Conservation (phyloP, 2,329 filamentous ascomycete genomes). For the Volutella citrinella region DNA sequence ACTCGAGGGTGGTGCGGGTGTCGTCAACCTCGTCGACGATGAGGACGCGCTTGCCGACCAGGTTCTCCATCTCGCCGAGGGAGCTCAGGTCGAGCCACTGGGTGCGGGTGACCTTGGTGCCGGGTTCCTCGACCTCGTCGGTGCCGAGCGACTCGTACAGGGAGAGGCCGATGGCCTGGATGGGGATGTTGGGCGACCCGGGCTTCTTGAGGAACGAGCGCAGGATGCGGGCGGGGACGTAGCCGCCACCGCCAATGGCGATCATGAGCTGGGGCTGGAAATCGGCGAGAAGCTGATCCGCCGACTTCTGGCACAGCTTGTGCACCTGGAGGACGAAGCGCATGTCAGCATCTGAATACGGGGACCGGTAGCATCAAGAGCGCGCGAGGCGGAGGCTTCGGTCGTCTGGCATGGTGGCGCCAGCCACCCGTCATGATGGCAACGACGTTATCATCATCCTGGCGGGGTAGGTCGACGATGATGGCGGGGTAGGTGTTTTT, state of each 20-base stretch:
- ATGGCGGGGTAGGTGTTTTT: conserved; percentile 22
- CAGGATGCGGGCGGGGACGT: conserved; percentile 93
- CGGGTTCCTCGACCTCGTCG: conserved; percentile 62
- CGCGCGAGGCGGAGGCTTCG: no score
- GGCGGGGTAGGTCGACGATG: conserved; percentile 21
- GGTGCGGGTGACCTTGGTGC: conserved; percentile 90
- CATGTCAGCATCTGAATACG: conserved; percentile 15
- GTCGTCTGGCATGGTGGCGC: no score
- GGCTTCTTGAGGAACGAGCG: conserved; percentile 94
- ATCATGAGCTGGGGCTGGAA: conserved; percentile 97
- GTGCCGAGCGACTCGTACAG: conserved; percentile 83
- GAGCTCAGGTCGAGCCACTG: conserved; percentile 92
- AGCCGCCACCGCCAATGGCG: conserved; percentile 95
- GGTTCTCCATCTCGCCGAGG: conserved; percentile 64
- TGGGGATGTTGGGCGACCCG: conserved; percentile 89
- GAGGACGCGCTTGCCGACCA: conserved; percentile 27
- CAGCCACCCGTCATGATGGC: conserved; percentile 1
- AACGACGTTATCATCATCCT: conserved; percentile 9
- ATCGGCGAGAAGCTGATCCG: conserved; percentile 73
- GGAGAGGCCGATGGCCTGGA: conserved; percentile 97
- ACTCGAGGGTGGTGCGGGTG: conserved; percentile 90
- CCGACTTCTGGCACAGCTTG: conserved; percentile 90
- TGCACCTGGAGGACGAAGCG: conserved; percentile 69
- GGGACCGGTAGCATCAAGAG: no score
- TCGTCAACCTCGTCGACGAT: conserved; percentile 73